Conservation (phyloP, 129 eudicot genomes). For the Helichrysum umbraculigerum region DNA sequence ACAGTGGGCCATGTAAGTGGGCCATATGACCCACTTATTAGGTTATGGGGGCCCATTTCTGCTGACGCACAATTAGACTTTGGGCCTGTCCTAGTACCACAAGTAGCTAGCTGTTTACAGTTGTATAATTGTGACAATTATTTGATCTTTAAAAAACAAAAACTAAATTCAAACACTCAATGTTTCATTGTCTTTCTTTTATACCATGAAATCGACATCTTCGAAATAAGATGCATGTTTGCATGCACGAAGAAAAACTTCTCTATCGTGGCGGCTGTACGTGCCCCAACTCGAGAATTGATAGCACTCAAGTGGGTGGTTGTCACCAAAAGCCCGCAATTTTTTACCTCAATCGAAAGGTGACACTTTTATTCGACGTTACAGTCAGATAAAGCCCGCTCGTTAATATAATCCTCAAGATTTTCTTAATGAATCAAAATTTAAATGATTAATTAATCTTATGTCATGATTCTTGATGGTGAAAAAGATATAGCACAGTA, state of each 20-base stretch:
- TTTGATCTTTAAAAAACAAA: neutral
- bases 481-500: neutral
- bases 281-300: neutral
- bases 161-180: neutral
- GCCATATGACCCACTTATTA: conserved; percentile 26
- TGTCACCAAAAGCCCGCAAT: neutral
- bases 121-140: conserved; percentile 23
- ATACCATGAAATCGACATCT: neutral
- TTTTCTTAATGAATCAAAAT: neutral
- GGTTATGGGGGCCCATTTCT: conserved; percentile 29
- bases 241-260: neutral
- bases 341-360: neutral
- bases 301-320: neutral
- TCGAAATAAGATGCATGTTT: neutral
- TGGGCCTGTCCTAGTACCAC: conserved; percentile 27
- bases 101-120: conserved; percentile 29
- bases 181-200: neutral
- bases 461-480: neutral
- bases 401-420: neutral
- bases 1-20: conserved; percentile 32
- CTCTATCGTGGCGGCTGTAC: conserved; percentile 1
- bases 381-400: neutral
- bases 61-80: conserved; percentile 14
- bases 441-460: no score
- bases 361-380: no score